phyloP scores from a whole-genome alignment of 2,329 filamentous ascomycete species.

The Nannizziopsis barbatae region DNA sequence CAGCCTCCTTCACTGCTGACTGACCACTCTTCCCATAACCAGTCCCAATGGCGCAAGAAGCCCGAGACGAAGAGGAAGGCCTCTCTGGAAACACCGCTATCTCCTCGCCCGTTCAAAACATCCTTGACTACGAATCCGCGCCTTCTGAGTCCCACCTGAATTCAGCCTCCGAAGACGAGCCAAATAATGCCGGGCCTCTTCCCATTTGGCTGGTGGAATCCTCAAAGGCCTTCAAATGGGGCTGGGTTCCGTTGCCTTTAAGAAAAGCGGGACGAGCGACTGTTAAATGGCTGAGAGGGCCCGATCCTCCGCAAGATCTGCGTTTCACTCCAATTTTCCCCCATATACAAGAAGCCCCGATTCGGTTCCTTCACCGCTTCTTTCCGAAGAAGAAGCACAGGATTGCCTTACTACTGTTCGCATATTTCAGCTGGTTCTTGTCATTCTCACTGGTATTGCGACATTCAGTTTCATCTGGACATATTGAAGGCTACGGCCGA shows the following conservation, averaged over 20 bases:
- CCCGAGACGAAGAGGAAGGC: constrained; percentile 22
- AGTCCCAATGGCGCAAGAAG: constrained; percentile 23
- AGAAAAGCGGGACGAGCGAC: constrained; percentile 36
- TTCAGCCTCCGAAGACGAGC: constrained; percentile 2
- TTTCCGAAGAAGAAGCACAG: constrained; percentile 39
- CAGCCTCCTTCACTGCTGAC: neutral
- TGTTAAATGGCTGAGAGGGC: constrained; percentile 38
- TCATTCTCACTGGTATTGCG: constrained; percentile 38
- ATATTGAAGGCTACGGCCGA: constrained; percentile 40
- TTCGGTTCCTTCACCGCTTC: constrained; percentile 34
- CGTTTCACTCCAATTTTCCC: constrained; percentile 39
- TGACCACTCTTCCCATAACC: neutral
- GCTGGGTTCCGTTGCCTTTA: constrained; percentile 38
- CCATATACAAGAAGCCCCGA: constrained; percentile 37
- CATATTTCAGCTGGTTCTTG: constrained; percentile 39
- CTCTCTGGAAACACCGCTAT: constrained; percentile 25
- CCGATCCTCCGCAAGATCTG: constrained; percentile 36
- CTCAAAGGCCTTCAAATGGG: constrained; percentile 38
- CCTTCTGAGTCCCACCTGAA: constrained; percentile 20
- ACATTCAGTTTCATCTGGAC: constrained; percentile 36
- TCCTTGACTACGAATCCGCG: constrained; percentile 26
- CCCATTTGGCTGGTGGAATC: constrained; percentile 41
- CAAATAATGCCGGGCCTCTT: constrained; percentile 22
- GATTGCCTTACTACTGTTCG: constrained; percentile 30
- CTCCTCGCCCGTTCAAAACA: constrained; percentile 24